These are phyloP conservation scores for Balakata baccata DNA, from an alignment of 345 rosid species.

Conservation along the genomic window DNA sequence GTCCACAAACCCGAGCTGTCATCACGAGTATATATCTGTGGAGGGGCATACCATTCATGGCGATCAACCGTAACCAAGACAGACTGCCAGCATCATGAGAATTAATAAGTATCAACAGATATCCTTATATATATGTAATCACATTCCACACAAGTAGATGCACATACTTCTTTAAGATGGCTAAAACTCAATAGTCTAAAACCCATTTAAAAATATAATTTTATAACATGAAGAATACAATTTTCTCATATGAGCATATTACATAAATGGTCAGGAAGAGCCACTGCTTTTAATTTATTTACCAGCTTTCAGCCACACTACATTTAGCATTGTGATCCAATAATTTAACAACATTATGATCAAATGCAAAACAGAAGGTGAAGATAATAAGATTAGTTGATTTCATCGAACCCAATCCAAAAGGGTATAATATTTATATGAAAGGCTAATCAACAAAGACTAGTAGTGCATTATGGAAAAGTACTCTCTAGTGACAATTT, in stretches of 20 bases:
- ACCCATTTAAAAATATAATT: background rate
- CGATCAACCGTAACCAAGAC: slow-evolving; percentile 84
- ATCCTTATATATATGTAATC: background rate
- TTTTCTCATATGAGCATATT: background rate
- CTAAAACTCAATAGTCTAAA: background rate
- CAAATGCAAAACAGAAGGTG: no score
- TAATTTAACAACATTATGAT: background rate
- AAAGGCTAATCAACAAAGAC: background rate
- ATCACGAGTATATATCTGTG: slow-evolving; percentile 84
- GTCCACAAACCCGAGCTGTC: slow-evolving; percentile 90
- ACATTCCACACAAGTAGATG: background rate
- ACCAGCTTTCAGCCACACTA: no score
- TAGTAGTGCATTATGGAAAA: no score
- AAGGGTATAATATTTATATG: background rate
- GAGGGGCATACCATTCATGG: slow-evolving; percentile 97
- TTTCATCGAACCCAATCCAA: background rate
- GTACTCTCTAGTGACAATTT: slow-evolving; percentile 20
- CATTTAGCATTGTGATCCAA: background rate
- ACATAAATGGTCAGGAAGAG: background rate
- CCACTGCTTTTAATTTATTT: background rate
- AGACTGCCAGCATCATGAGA: slow-evolving; percentile 54
- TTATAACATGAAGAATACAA: no score
- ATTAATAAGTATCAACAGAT: background rate
- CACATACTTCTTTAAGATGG: background rate
- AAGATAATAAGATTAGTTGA: background rate